Evolutionary conservation across 768 basidiomycete genomes (phyloP).

Genomic region (Scleroderma citrinum): DNA sequence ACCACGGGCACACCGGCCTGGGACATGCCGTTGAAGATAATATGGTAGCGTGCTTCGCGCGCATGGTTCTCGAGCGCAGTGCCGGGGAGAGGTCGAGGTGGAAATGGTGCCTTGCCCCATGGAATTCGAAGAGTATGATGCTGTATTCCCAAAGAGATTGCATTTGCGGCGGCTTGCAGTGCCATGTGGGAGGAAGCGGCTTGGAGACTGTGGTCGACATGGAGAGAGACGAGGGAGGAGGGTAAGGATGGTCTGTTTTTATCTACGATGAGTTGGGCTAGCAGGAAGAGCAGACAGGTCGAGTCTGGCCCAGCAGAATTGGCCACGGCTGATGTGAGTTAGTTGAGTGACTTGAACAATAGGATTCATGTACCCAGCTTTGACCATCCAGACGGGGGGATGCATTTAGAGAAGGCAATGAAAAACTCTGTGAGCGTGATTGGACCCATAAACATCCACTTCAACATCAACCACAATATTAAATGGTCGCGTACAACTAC

Average conservation of each 20-base stretch:
- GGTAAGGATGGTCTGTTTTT: constrained; percentile 13
- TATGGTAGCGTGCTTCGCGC: constrained; percentile 52
- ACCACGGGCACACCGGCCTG: constrained; percentile 34
- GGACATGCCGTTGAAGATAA: constrained; percentile 45
- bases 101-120: constrained; percentile 54
- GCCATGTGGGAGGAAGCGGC: constrained; percentile 52
- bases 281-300: constrained; percentile 66
- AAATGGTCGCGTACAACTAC: constrained; percentile 10
- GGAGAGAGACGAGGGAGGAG: constrained; percentile 44
- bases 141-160: constrained; percentile 37
- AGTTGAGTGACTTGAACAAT: neutral
- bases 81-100: constrained; percentile 36
- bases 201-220: constrained; percentile 71
- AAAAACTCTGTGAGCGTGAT: neutral
- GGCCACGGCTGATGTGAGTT: constrained; percentile 49
- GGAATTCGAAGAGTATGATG: constrained; percentile 45
- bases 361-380: constrained; percentile 36
- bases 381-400: constrained; percentile 46
- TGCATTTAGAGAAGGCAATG: neutral
- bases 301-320: constrained; percentile 85
- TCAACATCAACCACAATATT: no score
- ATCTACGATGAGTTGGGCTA: constrained; percentile 39
- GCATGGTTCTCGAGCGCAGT: constrained; percentile 49
- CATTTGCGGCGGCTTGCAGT: constrained; percentile 36
- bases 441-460: neutral